Conservation (phyloP, 805 yeast species). For the Sporopachydermia lactativora region DNA sequence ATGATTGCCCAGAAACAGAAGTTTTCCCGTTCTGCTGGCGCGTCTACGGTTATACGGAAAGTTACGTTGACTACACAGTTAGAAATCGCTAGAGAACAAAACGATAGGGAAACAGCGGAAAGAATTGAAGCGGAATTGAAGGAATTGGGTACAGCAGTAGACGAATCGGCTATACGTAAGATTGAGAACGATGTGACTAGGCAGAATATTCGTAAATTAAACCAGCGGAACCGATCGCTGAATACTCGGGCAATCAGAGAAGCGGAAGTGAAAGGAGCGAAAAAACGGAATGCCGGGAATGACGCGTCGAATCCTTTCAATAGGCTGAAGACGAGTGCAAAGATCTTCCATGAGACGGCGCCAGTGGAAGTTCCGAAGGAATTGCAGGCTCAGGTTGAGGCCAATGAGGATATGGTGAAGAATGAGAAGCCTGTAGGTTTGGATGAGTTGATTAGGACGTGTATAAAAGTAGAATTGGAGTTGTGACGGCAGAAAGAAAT, state of each 20-base stretch:
- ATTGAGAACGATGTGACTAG: slow-evolving; percentile 4
- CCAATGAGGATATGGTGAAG: slow-evolving; percentile 7
- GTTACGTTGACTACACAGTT: slow-evolving; percentile 60
- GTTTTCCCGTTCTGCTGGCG: slow-evolving; percentile 43
- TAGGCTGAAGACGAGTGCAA: slow-evolving; percentile 77
- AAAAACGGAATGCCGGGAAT: slow-evolving; percentile 30
- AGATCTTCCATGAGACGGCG: slow-evolving; percentile 52
- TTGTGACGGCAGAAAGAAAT: no score
- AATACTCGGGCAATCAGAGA: slow-evolving; percentile 64
- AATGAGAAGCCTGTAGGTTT: slow-evolving; percentile 8
- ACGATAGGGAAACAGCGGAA: slow-evolving; percentile 19
- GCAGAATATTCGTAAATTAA: slow-evolving; percentile 33
- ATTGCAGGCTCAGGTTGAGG: slow-evolving; percentile 8
- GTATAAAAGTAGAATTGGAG: slow-evolving; percentile 21
- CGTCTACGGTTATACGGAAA: slow-evolving; percentile 65
- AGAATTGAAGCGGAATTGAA: slow-evolving; percentile 14
- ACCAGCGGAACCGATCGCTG: slow-evolving; percentile 72
- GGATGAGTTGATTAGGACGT: slow-evolving; percentile 24
- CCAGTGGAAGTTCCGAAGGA: slow-evolving; percentile 32
- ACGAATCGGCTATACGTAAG: slow-evolving; percentile 3
- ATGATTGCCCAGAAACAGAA: slow-evolving; percentile 63
- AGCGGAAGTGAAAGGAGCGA: slow-evolving; percentile 60
- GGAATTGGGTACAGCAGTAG: slow-evolving; percentile 12
- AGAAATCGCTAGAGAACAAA: slow-evolving; percentile 48
- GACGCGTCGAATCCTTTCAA: slow-evolving; percentile 63